phyloP scores from a whole-genome alignment of 495 filamentous ascomycete genomes.

The Xylaria telfairii region DNA sequence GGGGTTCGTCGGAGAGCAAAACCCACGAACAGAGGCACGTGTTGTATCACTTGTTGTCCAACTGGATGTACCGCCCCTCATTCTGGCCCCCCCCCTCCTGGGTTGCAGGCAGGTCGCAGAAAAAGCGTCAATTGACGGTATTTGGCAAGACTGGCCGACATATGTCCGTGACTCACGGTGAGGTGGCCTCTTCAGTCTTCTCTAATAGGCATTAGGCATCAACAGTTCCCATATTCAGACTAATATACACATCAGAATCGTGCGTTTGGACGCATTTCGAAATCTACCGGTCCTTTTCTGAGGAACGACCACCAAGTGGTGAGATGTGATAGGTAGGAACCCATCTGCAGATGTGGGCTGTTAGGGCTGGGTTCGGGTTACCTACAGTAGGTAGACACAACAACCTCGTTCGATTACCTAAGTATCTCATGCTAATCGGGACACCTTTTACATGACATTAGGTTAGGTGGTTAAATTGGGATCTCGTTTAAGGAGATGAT shows the following conservation, averaged over 20 bases:
- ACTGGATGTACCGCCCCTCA: constrained; percentile 3
- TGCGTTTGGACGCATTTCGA: background rate
- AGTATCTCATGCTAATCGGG: background rate
- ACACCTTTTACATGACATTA: background rate
- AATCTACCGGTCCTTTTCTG: background rate
- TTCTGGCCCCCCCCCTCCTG: background rate
- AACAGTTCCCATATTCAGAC: background rate
- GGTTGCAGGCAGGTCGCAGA: constrained; percentile 19
- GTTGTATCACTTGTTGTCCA: background rate
- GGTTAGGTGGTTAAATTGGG: background rate
- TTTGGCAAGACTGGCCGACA: constrained; percentile 10
- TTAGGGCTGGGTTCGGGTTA: constrained; percentile 24
- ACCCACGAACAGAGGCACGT: constrained; percentile 1
- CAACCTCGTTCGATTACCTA: background rate
- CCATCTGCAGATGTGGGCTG: constrained; percentile 6
- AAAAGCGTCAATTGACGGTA: background rate
- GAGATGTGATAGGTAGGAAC: background rate
- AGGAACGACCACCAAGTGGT: background rate
- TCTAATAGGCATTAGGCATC: constrained; percentile 7
- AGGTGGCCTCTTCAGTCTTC: constrained; percentile 15
- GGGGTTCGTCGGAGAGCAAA: background rate
- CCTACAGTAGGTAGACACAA: background rate
- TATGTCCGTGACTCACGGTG: constrained; percentile 26
- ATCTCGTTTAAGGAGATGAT: background rate
- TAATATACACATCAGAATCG: constrained; percentile 3